Evolutionary conservation across 2,329 filamentous ascomycete genomes (phyloP).

Genomic region (Geosmithia putterillii): DNA sequence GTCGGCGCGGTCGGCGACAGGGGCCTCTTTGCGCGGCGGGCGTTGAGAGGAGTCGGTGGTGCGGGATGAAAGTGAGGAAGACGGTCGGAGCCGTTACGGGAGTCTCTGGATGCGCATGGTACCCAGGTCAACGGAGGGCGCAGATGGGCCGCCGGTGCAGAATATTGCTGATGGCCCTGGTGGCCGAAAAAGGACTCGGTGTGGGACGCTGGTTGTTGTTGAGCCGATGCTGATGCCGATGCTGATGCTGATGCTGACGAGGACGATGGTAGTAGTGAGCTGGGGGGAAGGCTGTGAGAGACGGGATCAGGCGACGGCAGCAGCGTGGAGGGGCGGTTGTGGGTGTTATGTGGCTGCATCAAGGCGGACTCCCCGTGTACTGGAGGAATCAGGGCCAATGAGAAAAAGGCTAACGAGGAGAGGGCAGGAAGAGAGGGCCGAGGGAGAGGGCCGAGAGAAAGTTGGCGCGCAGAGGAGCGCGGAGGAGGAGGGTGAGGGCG

Average conservation of each 20-base stretch:
- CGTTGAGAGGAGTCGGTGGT: neutral
- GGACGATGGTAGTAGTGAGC: neutral
- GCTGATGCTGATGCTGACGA: neutral
- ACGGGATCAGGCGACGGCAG: neutral
- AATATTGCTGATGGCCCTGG: too few relatives aligned
- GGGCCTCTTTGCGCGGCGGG: conserved; percentile 1
- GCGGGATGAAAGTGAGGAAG: neutral
- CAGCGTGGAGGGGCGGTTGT: neutral
- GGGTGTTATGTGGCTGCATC: conserved; percentile 2
- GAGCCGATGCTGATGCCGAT: neutral
- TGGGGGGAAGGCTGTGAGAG: neutral
- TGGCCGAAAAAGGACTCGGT: neutral
- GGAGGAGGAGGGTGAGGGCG: neutral
- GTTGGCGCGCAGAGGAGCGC: neutral
- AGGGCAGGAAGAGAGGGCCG: neutral
- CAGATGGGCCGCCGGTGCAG: neutral
- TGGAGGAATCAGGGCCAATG: neutral
- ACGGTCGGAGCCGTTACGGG: neutral
- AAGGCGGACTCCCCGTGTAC: neutral
- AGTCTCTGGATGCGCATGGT: neutral
- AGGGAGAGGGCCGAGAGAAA: neutral
- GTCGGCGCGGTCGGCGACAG: neutral
- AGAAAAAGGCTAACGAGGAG: neutral
- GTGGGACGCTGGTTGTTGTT: neutral
- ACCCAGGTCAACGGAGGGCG: neutral